These are phyloP conservation scores for Phaeosphaeriaceae sp. DNA, from an alignment of 2,329 filamentous ascomycete species.

Conservation along the genomic window DNA sequence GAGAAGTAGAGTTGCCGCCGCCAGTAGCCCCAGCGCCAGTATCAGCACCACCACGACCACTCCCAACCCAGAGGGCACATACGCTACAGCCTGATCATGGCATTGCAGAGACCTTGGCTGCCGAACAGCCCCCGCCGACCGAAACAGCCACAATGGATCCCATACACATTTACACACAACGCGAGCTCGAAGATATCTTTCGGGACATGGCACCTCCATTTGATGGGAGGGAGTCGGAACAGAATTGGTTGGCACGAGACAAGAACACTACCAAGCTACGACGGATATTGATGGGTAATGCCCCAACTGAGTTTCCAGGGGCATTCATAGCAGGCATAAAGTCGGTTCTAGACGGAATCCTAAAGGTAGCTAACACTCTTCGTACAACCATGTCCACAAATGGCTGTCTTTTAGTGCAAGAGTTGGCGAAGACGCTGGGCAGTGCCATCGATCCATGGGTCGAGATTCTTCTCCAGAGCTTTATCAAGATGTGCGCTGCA, in stretches of 20 bases:
- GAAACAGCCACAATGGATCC: constrained; percentile 77
- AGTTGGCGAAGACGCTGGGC: constrained; percentile 77
- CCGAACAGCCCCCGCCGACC: constrained; percentile 66
- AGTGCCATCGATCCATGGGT: constrained; percentile 85
- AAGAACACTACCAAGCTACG: constrained; percentile 79
- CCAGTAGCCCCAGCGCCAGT: constrained; percentile 23
- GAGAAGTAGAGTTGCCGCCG: constrained; percentile 32
- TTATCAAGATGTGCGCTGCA: constrained; percentile 86
- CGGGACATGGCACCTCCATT: constrained; percentile 81
- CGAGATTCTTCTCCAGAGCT: constrained; percentile 84
- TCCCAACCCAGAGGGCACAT: constrained; percentile 41
- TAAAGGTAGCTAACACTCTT: constrained; percentile 83
- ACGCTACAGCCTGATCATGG: constrained; percentile 51
- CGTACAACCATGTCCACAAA: constrained; percentile 90
- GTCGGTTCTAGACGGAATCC: constrained; percentile 79
- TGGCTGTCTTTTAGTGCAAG: constrained; percentile 82
- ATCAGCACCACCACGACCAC: constrained; percentile 24
- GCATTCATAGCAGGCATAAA: constrained; percentile 75
- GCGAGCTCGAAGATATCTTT: constrained; percentile 88
- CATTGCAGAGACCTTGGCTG: constrained; percentile 51
- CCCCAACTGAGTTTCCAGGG: constrained; percentile 74
- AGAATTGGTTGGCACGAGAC: constrained; percentile 89
- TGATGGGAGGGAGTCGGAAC: constrained; percentile 86
- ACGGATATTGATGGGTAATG: constrained; percentile 82
- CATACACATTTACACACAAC: constrained; percentile 79